phyloP scores from a whole-genome alignment of 1,139 yeast genomes.

The Candida sanyaensis region DNA sequence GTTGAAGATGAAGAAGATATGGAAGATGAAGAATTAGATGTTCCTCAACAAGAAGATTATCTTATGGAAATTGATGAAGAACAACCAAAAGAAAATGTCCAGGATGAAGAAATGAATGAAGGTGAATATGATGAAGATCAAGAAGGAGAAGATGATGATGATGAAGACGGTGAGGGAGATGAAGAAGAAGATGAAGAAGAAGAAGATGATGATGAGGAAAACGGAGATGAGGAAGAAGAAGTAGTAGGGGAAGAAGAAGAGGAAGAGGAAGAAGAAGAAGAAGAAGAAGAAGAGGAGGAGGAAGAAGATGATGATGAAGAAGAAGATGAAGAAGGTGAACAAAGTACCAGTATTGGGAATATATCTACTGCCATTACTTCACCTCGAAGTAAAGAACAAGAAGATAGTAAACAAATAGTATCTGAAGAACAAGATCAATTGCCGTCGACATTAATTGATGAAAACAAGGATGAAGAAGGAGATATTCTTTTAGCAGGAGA shows the following conservation, averaged over 20 bases:
- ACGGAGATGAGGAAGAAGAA: too few relatives aligned
- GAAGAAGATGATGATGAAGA: constrained; percentile 18
- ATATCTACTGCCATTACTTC: constrained; percentile 16
- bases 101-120: constrained; percentile 10
- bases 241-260: constrained; percentile 21
- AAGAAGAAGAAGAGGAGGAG: constrained; percentile 16
- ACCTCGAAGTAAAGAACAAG: constrained; percentile 21
- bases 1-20: constrained; percentile 24
- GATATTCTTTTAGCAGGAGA: constrained; percentile 12
- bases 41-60: constrained; percentile 21
- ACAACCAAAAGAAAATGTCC: constrained; percentile 6
- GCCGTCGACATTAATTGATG: constrained; percentile 10
- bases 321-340: constrained; percentile 20
- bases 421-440: constrained; percentile 4
- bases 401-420: constrained; percentile 6
- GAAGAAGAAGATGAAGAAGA: constrained; percentile 26
- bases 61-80: constrained; percentile 23
- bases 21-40: constrained; percentile 20
- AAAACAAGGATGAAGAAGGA: constrained; percentile 10
- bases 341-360: neutral
- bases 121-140: constrained; percentile 31
- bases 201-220: constrained; percentile 24
- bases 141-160: constrained; percentile 26
- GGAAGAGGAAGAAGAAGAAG: constrained; percentile 20
- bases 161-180: constrained; percentile 23